Conservation (phyloP, 495 filamentous ascomycete genomes). For the Recurvomyces mirabilis region DNA sequence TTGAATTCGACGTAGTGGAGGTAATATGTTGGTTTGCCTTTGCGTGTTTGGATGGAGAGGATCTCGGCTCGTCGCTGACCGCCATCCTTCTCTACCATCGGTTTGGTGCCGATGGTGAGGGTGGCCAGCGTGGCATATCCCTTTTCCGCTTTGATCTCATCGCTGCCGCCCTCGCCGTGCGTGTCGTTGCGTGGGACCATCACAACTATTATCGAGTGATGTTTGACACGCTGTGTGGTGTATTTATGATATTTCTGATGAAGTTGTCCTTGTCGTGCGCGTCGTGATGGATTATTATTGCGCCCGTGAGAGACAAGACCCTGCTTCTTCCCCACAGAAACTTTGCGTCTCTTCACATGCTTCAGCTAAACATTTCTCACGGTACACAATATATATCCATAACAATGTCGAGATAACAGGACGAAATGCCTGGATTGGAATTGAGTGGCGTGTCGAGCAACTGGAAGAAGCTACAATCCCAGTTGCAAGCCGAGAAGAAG, state of each 20-base stretch:
- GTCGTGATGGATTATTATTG: neutral
- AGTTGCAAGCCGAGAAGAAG: constrained; percentile 19
- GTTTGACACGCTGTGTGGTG: neutral
- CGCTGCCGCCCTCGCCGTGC: constrained; percentile 7
- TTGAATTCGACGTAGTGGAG: constrained; percentile 99
- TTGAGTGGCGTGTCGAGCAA: constrained; percentile 32
- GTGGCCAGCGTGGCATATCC: constrained; percentile 21
- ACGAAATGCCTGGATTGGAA: constrained; percentile 22
- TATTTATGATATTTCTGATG: neutral
- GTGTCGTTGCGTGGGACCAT: constrained; percentile 19
- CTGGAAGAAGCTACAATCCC: constrained; percentile 35
- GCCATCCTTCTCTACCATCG: constrained; percentile 57
- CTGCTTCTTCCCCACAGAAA: neutral
- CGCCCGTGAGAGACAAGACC: neutral
- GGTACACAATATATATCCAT: neutral
- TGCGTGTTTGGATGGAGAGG: constrained; percentile 71
- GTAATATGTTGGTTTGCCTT: constrained; percentile 76
- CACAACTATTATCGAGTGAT: neutral
- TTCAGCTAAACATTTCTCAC: neutral
- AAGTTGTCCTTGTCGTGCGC: neutral
- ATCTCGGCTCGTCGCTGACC: constrained; percentile 76
- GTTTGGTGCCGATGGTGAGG: constrained; percentile 59
- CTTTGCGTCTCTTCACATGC: neutral
- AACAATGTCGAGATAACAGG: neutral
- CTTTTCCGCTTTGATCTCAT: constrained; percentile 12